Evolutionary conservation across 1,284 basidiomycete species (phyloP), one percentile per base, ranked within the genome.

Genomic region (Leccinum angustisporum): DNA sequence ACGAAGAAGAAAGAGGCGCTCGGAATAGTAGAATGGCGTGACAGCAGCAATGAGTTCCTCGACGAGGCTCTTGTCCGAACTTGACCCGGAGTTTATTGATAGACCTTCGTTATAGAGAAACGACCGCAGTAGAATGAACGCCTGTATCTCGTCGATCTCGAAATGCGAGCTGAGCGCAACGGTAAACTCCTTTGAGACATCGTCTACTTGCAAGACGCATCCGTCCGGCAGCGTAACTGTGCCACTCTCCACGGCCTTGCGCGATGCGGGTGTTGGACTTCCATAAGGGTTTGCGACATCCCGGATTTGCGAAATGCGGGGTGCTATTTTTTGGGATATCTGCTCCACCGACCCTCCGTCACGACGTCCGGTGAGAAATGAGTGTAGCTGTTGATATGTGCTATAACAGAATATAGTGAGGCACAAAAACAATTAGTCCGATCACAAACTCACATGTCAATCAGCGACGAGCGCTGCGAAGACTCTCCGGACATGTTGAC

Each of bases 31-130:
- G 79, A 94, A 95, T 14, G 86, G 85, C 2, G 86, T 89, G 68
- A 95, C 88, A 11, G 85, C 86, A 59, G 86, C 81, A 11, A 92
- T 72, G 50, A 94, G 79, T 64, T 88, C 85, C 36, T 85, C 82
- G 10, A 86, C 62, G 2, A 76, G 58, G 38, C 66, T 77, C 40
- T 76, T 76, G 56, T 79, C 78, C 27, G 80, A 78, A 34, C 79
- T 75, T 25, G 80, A 73, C 50, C 77, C 79, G 0, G 82, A 75
- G n/a, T 77, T 77, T 18, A 81, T 72, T 2, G 87, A 83, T 14
- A 90, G 78, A 10, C 90, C 91, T 71, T 91, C 85, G 70, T 93
- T 91, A 71, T 89, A 91, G 16, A 94, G 78, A 71, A 91, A 94
- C 0, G 88, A 88, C 13, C 89, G 85, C 16, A 94, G 77, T 7